phyloP scores from a whole-genome alignment of 345 rosid species.

The Pseudoturritis turrita region DNA sequence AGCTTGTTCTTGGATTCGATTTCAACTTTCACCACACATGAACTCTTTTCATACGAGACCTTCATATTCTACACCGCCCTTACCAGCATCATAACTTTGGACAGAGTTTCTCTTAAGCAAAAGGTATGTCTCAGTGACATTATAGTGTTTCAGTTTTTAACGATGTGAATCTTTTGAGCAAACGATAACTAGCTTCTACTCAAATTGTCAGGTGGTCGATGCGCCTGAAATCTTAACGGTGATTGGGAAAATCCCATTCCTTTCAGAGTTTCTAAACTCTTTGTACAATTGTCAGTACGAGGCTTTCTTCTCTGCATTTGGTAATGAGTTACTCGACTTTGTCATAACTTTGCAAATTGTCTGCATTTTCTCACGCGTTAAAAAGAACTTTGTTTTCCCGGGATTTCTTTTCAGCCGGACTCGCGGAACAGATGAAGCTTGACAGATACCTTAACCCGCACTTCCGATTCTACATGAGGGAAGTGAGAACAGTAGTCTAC shows the following conservation, averaged over 20 bases:
- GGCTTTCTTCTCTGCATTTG: slow-evolving; percentile 87
- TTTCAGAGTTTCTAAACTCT: slow-evolving; percentile 90
- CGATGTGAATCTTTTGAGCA: not conserved
- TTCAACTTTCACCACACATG: slow-evolving; percentile 97
- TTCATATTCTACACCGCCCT: slow-evolving; percentile 96
- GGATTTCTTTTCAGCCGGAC: slow-evolving; percentile 53
- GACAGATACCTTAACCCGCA: slow-evolving; percentile 90
- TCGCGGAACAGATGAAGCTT: slow-evolving; percentile 78
- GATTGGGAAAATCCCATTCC: slow-evolving; percentile 82
- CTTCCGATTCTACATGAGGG: slow-evolving; percentile 97
- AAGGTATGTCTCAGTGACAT: slow-evolving; percentile 48
- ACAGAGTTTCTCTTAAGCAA: slow-evolving; percentile 94
- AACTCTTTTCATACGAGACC: slow-evolving; percentile 87
- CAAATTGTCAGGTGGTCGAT: slow-evolving; percentile 71
- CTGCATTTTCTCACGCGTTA: not conserved
- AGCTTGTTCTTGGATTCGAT: slow-evolving; percentile 87
- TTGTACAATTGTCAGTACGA: slow-evolving; percentile 90
- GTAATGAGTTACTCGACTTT: slow-evolving; percentile 39
- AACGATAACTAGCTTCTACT: not conserved
- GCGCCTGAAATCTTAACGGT: slow-evolving; percentile 99
- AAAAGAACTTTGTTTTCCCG: not conserved
- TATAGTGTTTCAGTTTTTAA: not conserved
- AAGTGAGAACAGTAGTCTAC: slow-evolving; percentile 87
- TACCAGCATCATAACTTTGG: slow-evolving; percentile 89
- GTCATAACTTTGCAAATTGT: not conserved